These are phyloP conservation scores for Phytopythium helicoides DNA, from an alignment of 352 stramenopile genomes.

Conservation along the genomic window DNA sequence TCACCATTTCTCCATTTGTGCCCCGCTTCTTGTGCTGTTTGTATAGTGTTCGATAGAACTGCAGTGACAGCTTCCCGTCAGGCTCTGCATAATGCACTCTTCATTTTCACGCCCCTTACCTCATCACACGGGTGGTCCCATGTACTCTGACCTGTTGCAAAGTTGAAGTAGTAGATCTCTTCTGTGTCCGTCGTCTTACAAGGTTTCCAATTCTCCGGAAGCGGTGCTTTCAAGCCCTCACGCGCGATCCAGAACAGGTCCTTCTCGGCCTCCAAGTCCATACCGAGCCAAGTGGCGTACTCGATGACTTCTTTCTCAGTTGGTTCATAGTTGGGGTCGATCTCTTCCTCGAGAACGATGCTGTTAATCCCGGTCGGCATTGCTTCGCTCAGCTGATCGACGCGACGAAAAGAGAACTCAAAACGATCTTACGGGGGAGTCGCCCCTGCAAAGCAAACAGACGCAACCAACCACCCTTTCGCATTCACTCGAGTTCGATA, in stretches of 20 bases:
- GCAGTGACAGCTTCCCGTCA: neutral
- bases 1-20: too few species aligned
- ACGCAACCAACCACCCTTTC: neutral
- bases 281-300: too few species aligned
- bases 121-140: slow-evolving; percentile 95
- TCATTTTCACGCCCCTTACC: slow-evolving; percentile 15
- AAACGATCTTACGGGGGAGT: too few species aligned
- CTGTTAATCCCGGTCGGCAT: too few species aligned
- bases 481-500: neutral
- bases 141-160: slow-evolving; percentile 87
- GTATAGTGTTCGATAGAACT: slow-evolving; percentile 93
- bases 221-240: slow-evolving; percentile 91
- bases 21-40: slow-evolving; percentile 93
- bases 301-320: too few species aligned
- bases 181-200: slow-evolving; percentile 95
- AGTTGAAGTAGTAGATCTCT: slow-evolving; percentile 97
- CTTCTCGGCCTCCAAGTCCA: too few species aligned
- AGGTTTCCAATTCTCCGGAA: slow-evolving; percentile 94
- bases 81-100: neutral
- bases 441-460: neutral
- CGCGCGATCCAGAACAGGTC: slow-evolving; percentile 95
- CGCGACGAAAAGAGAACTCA: too few species aligned
- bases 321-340: too few species aligned
- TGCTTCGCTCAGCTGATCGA: too few species aligned
- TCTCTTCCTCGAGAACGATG: too few species aligned